phyloP scores from a whole-genome alignment of 2,329 filamentous ascomycete genomes.

The Beauveria medogensis region DNA sequence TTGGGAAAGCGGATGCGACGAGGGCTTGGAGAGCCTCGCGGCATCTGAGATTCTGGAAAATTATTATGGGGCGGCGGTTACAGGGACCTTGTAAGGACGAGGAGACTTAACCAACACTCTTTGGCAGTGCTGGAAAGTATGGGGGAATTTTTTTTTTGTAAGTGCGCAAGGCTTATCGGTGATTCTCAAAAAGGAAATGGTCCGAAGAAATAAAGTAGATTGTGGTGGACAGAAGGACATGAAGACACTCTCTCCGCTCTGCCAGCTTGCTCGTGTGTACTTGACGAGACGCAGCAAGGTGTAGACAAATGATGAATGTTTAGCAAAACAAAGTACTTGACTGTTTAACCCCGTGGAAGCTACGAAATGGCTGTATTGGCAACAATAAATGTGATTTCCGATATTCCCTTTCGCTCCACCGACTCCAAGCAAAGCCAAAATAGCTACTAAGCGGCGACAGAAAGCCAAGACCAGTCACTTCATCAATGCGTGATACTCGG shows the following conservation, averaged over 20 bases:
- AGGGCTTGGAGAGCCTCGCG: not conserved
- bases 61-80: constrained; percentile 4
- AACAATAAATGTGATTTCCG: no score
- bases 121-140: not conserved
- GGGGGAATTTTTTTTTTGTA: not conserved
- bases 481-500: no score
- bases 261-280: not conserved
- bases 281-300: not conserved
- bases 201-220: fast-evolving
- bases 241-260: no score
- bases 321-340: fast-evolving
- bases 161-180: not conserved
- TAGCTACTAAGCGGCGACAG: no score
- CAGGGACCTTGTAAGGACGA: not conserved
- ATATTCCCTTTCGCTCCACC: no score
- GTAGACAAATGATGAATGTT: no score
- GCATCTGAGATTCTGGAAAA: not conserved
- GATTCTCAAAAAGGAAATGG: no score
- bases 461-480: no score
- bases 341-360: not conserved
- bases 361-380: no score
- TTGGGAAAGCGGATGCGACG: not conserved
- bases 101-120: not conserved
- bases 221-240: not conserved
- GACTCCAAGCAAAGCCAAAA: no score